Evolutionary conservation across 805 yeast genomes (phyloP).

Genomic region (Wickerhamomyces tratensis): DNA sequence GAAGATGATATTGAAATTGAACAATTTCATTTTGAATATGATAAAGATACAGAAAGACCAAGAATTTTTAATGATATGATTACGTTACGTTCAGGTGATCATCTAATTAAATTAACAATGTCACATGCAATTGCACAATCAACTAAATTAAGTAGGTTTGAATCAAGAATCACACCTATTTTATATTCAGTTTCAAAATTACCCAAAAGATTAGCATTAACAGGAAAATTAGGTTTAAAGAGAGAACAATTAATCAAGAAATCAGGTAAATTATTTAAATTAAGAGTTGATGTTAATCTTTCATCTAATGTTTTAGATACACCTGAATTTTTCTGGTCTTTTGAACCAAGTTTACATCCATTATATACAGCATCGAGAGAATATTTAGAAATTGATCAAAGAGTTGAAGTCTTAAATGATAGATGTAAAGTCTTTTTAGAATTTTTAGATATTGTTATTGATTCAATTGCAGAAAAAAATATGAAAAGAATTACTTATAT

Average conservation of each 20-base stretch:
- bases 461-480: constrained; percentile 86
- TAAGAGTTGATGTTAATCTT: constrained; percentile 88
- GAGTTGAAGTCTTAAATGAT: constrained; percentile 90
- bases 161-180: constrained; percentile 79
- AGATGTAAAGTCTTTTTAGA: constrained; percentile 91
- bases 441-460: constrained; percentile 86
- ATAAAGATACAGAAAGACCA: constrained; percentile 49
- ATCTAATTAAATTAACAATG: constrained; percentile 82
- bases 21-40: constrained; percentile 43
- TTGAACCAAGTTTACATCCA: constrained; percentile 92
- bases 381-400: constrained; percentile 87
- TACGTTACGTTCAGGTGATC: constrained; percentile 84
- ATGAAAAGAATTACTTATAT: constrained; percentile 89
- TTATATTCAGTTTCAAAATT: constrained; percentile 78
- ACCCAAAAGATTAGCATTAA: constrained; percentile 83
- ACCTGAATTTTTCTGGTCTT: constrained; percentile 94
- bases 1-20: constrained; percentile 93
- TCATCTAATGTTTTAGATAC: constrained; percentile 88
- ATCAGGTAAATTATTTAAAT: constrained; percentile 82
- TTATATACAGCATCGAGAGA: constrained; percentile 83
- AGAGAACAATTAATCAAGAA: constrained; percentile 79
- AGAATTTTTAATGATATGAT: constrained; percentile 91
- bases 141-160: constrained; percentile 84
- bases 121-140: constrained; percentile 97
- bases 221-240: constrained; percentile 79